phyloP scores from a whole-genome alignment of 495 filamentous ascomycete genomes.

The Penicillium fimorum region DNA sequence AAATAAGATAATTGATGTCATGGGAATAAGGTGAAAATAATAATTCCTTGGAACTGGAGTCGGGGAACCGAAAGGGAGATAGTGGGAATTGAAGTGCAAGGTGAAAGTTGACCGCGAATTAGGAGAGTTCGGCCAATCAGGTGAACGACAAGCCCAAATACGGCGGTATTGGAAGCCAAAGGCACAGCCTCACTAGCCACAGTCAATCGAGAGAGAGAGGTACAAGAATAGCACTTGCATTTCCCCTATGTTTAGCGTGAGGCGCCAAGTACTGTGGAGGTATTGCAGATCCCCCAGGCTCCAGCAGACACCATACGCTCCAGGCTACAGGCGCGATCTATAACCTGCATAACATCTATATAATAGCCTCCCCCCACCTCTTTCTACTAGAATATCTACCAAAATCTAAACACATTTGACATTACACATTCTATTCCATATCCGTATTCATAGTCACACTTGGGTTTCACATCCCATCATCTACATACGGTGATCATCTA shows the following conservation, averaged over 20 bases:
- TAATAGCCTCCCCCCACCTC: neutral
- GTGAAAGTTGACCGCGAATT: conserved; percentile 10
- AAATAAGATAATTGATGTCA: conserved; percentile 10
- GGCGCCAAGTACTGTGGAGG: neutral
- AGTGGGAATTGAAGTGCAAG: neutral
- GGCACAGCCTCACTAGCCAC: conserved; percentile 18
- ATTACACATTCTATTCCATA: neutral
- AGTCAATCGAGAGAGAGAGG: neutral
- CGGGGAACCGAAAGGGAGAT: conserved; percentile 1
- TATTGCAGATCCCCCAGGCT: conserved; percentile 4
- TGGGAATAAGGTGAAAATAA: neutral
- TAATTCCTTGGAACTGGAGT: neutral
- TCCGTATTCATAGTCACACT: conserved; percentile 2
- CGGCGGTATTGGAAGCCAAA: conserved; percentile 19
- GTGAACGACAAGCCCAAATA: neutral
- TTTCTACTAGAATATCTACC: neutral
- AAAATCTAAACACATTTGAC: neutral
- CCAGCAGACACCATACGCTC: conserved; percentile 5
- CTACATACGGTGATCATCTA: conserved; percentile 16
- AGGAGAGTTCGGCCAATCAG: conserved; percentile 13
- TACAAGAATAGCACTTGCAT: neutral
- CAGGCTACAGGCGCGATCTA: conserved; percentile 7
- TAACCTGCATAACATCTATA: conserved; percentile 2
- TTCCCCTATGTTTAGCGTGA: neutral
- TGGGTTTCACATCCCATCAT: conserved; percentile 1